Base-by-base conservation (phyloP, 768 basidiomycete genomes). In the Termitomyces sp. region DNA sequence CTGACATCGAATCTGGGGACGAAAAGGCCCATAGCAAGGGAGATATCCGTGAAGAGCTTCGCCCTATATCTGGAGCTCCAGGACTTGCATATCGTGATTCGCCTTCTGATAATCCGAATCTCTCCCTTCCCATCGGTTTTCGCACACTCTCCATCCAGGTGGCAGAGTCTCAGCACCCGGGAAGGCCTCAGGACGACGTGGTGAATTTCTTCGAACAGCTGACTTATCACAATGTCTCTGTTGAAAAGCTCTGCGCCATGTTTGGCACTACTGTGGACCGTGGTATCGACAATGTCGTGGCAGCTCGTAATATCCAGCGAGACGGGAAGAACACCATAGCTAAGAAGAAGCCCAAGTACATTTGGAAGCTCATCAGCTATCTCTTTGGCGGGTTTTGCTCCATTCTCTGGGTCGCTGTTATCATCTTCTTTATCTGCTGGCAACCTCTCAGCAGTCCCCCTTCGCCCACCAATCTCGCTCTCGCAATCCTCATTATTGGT, bases 71-170 rank as follows among this genome's bases (percentile, higher is more conserved):
- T 33, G 47, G 47, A 48, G 30, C 52, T 23, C 41, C 41, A 33
- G 52, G 52, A 19, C 52, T 53, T 44, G 52, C 52, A 42, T 53
- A 43, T 23, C 23, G 23, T 10, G 52, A 53, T 35, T 21, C 52
- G 28, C 44, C 52, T 44, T 21, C 40, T 17, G 12, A 10, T 30
- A 53, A 53, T 5, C 52, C 52, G 19, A 52, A 58, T 8, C 60
- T 45, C 23, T 61, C 62, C 10, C 48, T 59, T 21, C 62, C 62
- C 4, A 63, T 63, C 42, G 60, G 58, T 31, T 63, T 63, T 37
- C 62, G 62, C 31, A 63, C 62, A 3, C 62, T 63, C 47, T 63
- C 62, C 19, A 63, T 63, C 38, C 62, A 63, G 5, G 60, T 63
- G 30, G 59, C 57, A 19, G 60, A 63, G 26, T 57, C 60, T 17